phyloP scores from a whole-genome alignment of 805 yeast genomes.

The Monosporozyma siamensis region DNA sequence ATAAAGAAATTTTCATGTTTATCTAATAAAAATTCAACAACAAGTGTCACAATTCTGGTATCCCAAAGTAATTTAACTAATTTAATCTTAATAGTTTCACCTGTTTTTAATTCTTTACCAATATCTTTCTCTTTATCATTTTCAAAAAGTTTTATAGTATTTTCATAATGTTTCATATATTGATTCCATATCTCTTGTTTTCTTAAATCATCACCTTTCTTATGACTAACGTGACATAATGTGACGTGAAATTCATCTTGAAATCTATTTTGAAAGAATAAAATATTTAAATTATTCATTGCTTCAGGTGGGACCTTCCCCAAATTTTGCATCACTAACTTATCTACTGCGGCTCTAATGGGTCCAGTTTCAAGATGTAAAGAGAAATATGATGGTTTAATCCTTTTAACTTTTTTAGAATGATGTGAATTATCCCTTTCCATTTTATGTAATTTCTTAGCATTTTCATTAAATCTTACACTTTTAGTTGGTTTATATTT shows the following conservation, averaged over 20 bases:
- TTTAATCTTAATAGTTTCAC: constrained; percentile 32
- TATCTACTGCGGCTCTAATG: constrained; percentile 4
- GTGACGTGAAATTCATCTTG: constrained; percentile 62
- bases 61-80: constrained; percentile 43
- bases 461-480: constrained; percentile 27
- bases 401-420: constrained; percentile 7
- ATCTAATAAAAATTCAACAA: constrained; percentile 31
- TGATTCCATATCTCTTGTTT: constrained; percentile 25
- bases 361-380: constrained; percentile 6
- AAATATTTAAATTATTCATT: neutral
- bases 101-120: constrained; percentile 8
- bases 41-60: constrained; percentile 43
- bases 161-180: constrained; percentile 17
- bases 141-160: constrained; percentile 5
- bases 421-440: constrained; percentile 4
- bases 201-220: constrained; percentile 23
- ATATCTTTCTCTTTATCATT: constrained; percentile 3
- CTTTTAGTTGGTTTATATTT: constrained; percentile 40
- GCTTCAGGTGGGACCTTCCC: neutral
- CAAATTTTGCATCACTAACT: neutral
- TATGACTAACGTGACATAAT: constrained; percentile 39
- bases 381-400: constrained; percentile 39
- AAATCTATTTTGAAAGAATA: constrained; percentile 27
- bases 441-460: neutral
- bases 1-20: constrained; percentile 7